These are phyloP conservation scores for Senna siamea DNA, from an alignment of 306 rosid genomes.

Conservation along the genomic window DNA sequence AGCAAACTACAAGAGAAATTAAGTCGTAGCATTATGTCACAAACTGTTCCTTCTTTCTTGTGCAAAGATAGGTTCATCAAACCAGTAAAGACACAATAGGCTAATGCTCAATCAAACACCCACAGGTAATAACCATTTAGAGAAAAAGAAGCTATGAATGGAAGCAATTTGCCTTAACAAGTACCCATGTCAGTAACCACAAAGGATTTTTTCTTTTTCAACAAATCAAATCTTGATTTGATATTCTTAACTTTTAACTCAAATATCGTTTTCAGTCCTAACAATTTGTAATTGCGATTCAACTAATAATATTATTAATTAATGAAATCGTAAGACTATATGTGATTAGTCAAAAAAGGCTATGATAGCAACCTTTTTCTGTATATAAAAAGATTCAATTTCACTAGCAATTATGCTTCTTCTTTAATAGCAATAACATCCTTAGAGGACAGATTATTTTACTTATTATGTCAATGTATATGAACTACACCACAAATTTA, in stretches of 20 bases:
- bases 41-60: neutral
- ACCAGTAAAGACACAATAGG: neutral
- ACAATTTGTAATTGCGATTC: neutral
- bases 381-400: neutral
- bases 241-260: neutral
- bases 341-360: slow-evolving; percentile 9
- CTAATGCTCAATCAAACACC: too few relatives aligned
- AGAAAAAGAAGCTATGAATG: too few relatives aligned
- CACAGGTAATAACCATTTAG: too few relatives aligned
- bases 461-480: neutral
- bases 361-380: slow-evolving; percentile 4
- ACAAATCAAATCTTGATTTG: neutral
- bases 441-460: neutral
- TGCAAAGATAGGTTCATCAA: neutral
- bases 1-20: neutral
- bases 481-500: neutral
- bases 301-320: neutral
- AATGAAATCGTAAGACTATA: neutral
- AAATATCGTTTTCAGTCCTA: neutral
- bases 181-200: too few relatives aligned
- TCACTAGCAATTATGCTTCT: neutral
- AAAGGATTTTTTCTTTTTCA: too few relatives aligned
- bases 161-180: too few relatives aligned
- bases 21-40: neutral
- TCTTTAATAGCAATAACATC: neutral